Evolutionary conservation across 805 yeast genomes (phyloP), one percentile per base, ranked within the genome.

Genomic region (Metschnikowia drakensbergensis): DNA sequence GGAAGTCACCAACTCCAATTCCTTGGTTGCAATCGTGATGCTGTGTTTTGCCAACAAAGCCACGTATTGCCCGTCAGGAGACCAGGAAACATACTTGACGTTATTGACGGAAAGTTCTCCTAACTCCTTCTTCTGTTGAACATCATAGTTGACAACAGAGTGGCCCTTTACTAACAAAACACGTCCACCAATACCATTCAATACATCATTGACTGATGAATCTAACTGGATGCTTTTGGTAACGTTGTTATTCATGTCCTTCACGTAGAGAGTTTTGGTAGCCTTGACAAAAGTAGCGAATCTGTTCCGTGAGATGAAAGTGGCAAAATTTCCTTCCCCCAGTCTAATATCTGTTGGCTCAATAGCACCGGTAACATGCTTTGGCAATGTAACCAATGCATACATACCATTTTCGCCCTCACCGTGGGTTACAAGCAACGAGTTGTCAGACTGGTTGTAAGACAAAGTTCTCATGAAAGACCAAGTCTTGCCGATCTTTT

Each of bases 11-110:
- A 82, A 70, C 63, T 88, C 90, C 58, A 92, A 77, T 54, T 81
- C 84, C 65, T 83, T 85, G 59, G 82, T 83, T 28, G 91, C 96
- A 59, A 94, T 83, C 10, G 96, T 86, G 59, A 94, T 87, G 22
- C 94, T 86, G 69, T 94, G 99, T 66, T 92, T 94, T 23, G 96
- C 82, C 66, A 90, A 76, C 47, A 94, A 74, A 1, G 99, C 99
- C 54, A 90, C 77, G 62, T 88, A 80, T 63, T 86, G 86, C 38
- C 95, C 94, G 66, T 89, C 96, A 43, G 76, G 72, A 22, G 97
- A 88, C 97, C 97, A 90, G 8, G 83, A 69, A 22, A 83, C 94
- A 60, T 92, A 91, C 68, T 94, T 92, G 53, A 90, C 91, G 60
- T 87, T 87, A 64, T 80, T 80, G 43, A 82, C 86, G 48, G 80